Conservation (phyloP, 2,329 filamentous ascomycete species). For the Aaosphaeria pasadenensis region DNA sequence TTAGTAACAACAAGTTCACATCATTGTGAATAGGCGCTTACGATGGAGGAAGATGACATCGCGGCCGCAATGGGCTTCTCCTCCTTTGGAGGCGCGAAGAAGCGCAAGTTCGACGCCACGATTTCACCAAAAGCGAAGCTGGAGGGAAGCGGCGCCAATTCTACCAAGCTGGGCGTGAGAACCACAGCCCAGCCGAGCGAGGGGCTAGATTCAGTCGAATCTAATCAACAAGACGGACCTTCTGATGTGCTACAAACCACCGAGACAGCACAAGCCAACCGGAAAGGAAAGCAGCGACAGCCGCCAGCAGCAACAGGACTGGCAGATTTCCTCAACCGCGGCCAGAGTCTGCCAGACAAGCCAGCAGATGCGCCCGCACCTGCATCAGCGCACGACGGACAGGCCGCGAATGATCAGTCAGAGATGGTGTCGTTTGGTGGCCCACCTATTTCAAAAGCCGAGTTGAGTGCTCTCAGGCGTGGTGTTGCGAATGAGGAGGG, state of each 20-base stretch:
- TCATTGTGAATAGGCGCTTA: background rate
- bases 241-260: background rate
- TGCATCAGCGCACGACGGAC: background rate
- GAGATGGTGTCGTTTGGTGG: constrained; percentile 26
- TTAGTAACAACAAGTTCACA: too few species aligned
- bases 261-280: background rate
- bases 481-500: constrained; percentile 51
- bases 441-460: constrained; percentile 18
- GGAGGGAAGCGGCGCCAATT: constrained; percentile 29
- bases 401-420: background rate
- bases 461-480: constrained; percentile 35
- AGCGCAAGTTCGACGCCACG: constrained; percentile 63
- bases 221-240: background rate
- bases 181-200: constrained; percentile 15
- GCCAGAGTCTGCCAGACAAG: constrained; percentile 20
- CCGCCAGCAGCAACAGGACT: constrained; percentile 22
- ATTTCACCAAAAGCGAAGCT: constrained; percentile 48
- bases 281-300: constrained; percentile 10
- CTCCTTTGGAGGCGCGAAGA: constrained; percentile 66
- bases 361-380: constrained; percentile 1
- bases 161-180: constrained; percentile 37
- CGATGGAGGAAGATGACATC: constrained; percentile 53
- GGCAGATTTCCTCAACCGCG: constrained; percentile 28
- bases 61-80: constrained; percentile 71
- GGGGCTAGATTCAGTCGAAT: background rate